Evolutionary conservation across 805 yeast species (phyloP), one percentile per base, ranked within the genome.

Genomic region (Yarrowia porcina): DNA sequence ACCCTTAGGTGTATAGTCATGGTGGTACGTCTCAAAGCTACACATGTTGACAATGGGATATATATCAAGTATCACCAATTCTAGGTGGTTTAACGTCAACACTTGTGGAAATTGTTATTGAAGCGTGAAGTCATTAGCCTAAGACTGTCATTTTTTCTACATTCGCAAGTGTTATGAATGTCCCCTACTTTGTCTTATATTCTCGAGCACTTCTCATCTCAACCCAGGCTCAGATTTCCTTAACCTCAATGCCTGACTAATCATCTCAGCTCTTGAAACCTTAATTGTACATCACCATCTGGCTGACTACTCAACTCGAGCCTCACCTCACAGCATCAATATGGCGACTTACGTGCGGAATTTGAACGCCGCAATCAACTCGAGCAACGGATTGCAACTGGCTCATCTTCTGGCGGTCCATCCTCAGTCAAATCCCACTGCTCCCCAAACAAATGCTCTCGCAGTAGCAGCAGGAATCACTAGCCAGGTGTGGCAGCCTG

Each of bases 401-500:
- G 59, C 59, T 0, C n/a, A 52, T 6, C 33, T 52, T 17, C 44
- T 52, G 17, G 32, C 27, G 13, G 59, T 52, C 44, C 8, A 25
- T n/a, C 42, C 44, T 2, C 44, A 21, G 15, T 9, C 59, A 10
- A 52, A 52, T 18, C 44, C 44, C 13, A 13, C 15, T 8, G 59
- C 27, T 18, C 59, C 59, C 17, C 59, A 52, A n/a, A 52, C 42
- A 0, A 52, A 52, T 42, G 59, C 59, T 11, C 33, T 52, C 1
- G 59, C 44, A 0, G 59, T 52, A 7, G 36, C 59, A 6, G 59
- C 42, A 23, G 59, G 59, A 35, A 52, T 52, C 59, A 52, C 59
- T 25, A 35, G 36, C 44, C 44, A 20, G 11, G 23, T 52, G 15
- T 52, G 59, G 59, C 59, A 25, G 9, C 33, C 42, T 3, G 33